Evolutionary conservation across 2,329 filamentous ascomycete genomes (phyloP).

Genomic region (Camillea tinctor): DNA sequence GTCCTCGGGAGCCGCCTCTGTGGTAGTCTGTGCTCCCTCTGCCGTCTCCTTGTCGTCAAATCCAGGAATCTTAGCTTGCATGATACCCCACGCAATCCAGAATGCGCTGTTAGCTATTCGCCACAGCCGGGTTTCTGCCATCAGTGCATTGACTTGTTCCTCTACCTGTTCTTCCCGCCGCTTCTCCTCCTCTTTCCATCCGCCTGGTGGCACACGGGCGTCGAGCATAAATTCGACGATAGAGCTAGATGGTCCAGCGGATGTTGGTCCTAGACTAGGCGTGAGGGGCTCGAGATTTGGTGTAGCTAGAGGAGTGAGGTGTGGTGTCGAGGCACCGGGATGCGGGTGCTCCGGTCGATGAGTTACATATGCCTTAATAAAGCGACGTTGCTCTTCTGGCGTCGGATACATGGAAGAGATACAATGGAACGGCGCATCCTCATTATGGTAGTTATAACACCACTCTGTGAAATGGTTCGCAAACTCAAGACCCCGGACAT

Average conservation of each 20-base stretch:
- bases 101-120: constrained; percentile 81
- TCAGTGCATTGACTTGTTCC: constrained; percentile 64
- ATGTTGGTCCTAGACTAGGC: constrained; percentile 37
- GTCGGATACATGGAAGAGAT: constrained; percentile 71
- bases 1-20: constrained; percentile 25
- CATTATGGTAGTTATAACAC: constrained; percentile 95
- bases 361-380: constrained; percentile 81
- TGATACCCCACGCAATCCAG: constrained; percentile 96
- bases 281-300: constrained; percentile 33
- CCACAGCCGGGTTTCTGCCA: constrained; percentile 82
- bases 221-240: constrained; percentile 80
- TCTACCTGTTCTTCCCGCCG: constrained; percentile 65
- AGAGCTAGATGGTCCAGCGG: constrained; percentile 44
- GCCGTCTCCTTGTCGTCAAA: constrained; percentile 52
- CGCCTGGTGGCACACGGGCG: constrained; percentile 56
- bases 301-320: constrained; percentile 44
- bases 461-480: constrained; percentile 98
- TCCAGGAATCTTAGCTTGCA: constrained; percentile 85
- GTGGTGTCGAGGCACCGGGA: constrained; percentile 49
- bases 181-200: constrained; percentile 60
- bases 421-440: constrained; percentile 63
- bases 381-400: constrained; percentile 76
- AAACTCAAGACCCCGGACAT: constrained; percentile 83
- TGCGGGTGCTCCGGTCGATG: constrained; percentile 70
- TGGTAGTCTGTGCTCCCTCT: constrained; percentile 11